Percentiles rank a stretch among this genome's conserved stretches.
Conservation (phyloP, 1,284 basidiomycete species). For the Pseudozyma thailandica region DNA sequence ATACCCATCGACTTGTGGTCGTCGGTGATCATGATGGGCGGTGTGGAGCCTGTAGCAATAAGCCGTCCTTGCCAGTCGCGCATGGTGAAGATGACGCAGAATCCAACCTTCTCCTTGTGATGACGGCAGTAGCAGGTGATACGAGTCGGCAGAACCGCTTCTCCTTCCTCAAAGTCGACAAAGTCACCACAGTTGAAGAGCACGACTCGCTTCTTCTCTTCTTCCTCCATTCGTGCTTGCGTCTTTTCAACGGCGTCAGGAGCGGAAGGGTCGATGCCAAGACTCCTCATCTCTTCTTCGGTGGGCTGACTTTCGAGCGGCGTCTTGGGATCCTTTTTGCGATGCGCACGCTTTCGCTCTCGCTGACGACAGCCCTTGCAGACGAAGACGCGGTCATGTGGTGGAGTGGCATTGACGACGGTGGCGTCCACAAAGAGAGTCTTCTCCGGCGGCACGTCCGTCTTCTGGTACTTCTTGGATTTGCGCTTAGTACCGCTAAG, state of each 20-base stretch:
- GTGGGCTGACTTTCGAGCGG: conserved; percentile 44
- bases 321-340: conserved; percentile 58
- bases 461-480: conserved; percentile 76
- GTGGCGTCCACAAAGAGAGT: conserved; percentile 66
- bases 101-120: conserved; percentile 96
- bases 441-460: conserved; percentile 62
- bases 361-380: conserved; percentile 77
- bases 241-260: conserved; percentile 57
- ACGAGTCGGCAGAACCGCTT: conserved; percentile 87
- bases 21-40: conserved; percentile 93
- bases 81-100: conserved; percentile 89
- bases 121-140: conserved; percentile 99
- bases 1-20: conserved; percentile 81
- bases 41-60: conserved; percentile 84
- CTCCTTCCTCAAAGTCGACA: conserved; percentile 87
- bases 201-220: conserved; percentile 66
- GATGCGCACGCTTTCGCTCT: conserved; percentile 68
- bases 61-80: conserved; percentile 82
- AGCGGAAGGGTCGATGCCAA: conserved; percentile 56
- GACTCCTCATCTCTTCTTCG: conserved; percentile 60
- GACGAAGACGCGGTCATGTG: conserved; percentile 78
- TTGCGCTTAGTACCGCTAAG: conserved; percentile 70
- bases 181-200: conserved; percentile 92
- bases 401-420: conserved; percentile 74
- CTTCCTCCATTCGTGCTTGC: conserved; percentile 56